phyloP scores from a whole-genome alignment of 2,329 filamentous ascomycete species.

The Karstenula rhodostoma region DNA sequence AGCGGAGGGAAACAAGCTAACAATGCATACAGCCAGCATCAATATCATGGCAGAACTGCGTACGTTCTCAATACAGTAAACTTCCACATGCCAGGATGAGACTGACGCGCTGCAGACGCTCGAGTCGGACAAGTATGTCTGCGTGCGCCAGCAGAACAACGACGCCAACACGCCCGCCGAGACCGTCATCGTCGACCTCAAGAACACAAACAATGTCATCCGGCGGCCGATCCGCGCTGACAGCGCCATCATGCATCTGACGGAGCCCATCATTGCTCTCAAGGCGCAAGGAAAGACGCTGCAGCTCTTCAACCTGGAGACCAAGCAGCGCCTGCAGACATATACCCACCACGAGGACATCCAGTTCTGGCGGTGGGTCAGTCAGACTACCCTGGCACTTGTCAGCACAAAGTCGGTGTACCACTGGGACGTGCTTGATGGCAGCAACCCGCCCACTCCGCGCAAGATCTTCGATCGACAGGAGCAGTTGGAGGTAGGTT shows the following conservation, averaged over 20 bases:
- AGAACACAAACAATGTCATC: conserved; percentile 95
- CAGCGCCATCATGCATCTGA: conserved; percentile 99
- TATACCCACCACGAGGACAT: conserved; percentile 97
- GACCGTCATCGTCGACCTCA: conserved; percentile 97
- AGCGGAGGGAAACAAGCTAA: conserved; percentile 39
- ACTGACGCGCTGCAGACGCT: conserved; percentile 72
- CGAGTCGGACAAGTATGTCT: conserved; percentile 97
- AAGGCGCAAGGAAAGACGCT: conserved; percentile 94
- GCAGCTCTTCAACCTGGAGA: conserved; percentile 94
- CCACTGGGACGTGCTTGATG: conserved; percentile 97
- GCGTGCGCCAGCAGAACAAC: conserved; percentile 88
- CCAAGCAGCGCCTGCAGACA: conserved; percentile 96
- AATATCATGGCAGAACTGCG: conserved; percentile 88
- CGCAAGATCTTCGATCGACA: conserved; percentile 96
- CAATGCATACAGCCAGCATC: conserved; percentile 63
- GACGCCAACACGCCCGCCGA: conserved; percentile 84
- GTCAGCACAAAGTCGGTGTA: conserved; percentile 92
- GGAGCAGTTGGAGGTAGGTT: conserved; percentile 80
- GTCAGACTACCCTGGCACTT: conserved; percentile 83
- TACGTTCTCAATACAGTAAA: conserved; percentile 57
- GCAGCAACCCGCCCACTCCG: conserved; percentile 74
- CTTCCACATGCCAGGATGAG: conserved; percentile 16
- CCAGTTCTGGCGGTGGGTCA: conserved; percentile 99
- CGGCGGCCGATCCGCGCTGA: conserved; percentile 97
- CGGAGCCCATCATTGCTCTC: conserved; percentile 92